Evolutionary conservation across 2,329 filamentous ascomycete genomes (phyloP).

Genomic region (Sporothrix brasiliensis): DNA sequence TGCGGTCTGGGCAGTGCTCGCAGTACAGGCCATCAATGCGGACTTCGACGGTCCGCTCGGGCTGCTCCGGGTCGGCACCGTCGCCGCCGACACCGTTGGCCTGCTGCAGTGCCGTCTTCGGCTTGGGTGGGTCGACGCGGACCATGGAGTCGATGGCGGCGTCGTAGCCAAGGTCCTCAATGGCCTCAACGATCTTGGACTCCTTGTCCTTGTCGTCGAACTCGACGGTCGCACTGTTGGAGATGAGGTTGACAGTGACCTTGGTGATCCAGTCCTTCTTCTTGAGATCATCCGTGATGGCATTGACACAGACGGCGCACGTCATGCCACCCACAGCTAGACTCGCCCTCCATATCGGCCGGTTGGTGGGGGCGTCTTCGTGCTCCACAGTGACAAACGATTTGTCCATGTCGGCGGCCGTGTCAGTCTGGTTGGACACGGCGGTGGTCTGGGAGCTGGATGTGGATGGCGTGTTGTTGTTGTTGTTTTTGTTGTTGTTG

Average conservation of each 20-base stretch:
- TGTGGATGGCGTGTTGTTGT: background rate
- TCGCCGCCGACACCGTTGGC: background rate
- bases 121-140: conserved; percentile 42
- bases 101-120: conserved; percentile 20
- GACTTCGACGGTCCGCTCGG: conserved; percentile 63
- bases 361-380: conserved; percentile 40
- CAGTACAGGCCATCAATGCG: conserved; percentile 74
- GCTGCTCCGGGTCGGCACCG: background rate
- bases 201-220: conserved; percentile 54
- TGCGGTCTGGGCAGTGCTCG: conserved; percentile 66
- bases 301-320: conserved; percentile 68
- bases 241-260: conserved; percentile 65
- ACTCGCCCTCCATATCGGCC: conserved; percentile 53
- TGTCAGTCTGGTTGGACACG: no score
- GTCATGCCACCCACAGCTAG: conserved; percentile 74
- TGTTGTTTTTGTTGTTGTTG: conserved; percentile 9
- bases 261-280: conserved; percentile 61
- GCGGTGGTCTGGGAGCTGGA: background rate
- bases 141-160: conserved; percentile 59
- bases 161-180: conserved; percentile 68
- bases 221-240: conserved; percentile 66
- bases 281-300: conserved; percentile 62
- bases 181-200: conserved; percentile 54
- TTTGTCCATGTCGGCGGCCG: conserved; percentile 34
- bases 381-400: conserved; percentile 45